These are phyloP conservation scores for Arachis hypogaea DNA, from an alignment of 306 rosid genomes.

Conservation along the genomic window DNA sequence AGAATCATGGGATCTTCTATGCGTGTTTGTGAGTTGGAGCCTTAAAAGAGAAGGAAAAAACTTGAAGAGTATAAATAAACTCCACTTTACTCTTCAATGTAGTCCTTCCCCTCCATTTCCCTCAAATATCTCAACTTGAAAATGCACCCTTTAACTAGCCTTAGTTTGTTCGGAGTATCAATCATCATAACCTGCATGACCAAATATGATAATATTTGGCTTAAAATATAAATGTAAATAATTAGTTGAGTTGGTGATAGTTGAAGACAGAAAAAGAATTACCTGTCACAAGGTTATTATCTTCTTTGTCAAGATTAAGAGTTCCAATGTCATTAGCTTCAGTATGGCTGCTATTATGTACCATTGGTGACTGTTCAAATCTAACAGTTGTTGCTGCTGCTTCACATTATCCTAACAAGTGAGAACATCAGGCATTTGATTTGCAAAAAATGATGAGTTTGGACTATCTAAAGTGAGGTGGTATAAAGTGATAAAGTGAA, in stretches of 20 bases:
- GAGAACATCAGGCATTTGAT: conserved; percentile 25
- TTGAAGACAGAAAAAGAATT: conserved; percentile 51
- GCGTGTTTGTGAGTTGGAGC: too few species aligned
- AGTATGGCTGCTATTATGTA: conserved; percentile 45
- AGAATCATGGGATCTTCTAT: conserved; percentile 23
- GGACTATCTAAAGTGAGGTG: too few species aligned
- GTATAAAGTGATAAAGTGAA: too few species aligned
- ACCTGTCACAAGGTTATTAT: conserved; percentile 48
- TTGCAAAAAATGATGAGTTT: not conserved
- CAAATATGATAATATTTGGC: conserved; percentile 18
- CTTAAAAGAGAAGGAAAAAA: too few species aligned
- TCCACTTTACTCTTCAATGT: too few species aligned
- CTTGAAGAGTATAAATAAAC: too few species aligned
- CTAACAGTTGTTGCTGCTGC: conserved; percentile 44
- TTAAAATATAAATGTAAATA: not conserved
- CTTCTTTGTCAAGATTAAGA: conserved; percentile 49
- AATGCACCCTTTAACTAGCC: conserved; percentile 30
- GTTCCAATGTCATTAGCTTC: conserved; percentile 48
- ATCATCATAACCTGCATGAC: conserved; percentile 56
- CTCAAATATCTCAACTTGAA: too few species aligned
- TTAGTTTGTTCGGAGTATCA: conserved; percentile 35
- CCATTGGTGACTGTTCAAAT: conserved; percentile 53
- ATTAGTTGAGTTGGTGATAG: conserved; percentile 27
- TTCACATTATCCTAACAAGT: conserved; percentile 52
- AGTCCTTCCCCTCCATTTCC: too few species aligned